Conservation (phyloP, 495 filamentous ascomycete species). For the Xylaria grammica region DNA sequence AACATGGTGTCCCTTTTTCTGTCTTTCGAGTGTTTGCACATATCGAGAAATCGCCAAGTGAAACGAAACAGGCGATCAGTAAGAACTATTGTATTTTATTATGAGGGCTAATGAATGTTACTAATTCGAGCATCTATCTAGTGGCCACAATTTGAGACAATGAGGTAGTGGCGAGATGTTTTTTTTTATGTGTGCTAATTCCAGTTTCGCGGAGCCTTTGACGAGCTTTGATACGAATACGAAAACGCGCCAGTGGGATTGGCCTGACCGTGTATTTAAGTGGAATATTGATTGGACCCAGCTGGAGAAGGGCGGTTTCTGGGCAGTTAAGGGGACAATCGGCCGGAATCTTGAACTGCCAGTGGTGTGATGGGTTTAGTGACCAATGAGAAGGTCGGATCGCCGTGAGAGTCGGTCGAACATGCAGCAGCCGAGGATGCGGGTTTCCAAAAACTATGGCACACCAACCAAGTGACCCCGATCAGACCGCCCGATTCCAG, state of each 20-base stretch:
- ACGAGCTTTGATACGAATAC: conserved; percentile 22
- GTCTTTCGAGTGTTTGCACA: no score
- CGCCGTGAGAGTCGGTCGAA: background rate
- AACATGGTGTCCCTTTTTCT: no score
- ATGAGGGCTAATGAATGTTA: background rate
- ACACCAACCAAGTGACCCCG: no score
- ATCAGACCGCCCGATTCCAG: background rate
- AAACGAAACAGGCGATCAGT: background rate
- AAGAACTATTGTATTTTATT: no score
- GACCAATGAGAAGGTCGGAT: conserved; percentile 15
- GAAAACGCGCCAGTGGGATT: conserved; percentile 17
- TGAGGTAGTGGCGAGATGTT: conserved; percentile 9
- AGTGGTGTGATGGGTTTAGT: conserved; percentile 16
- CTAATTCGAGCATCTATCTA: background rate
- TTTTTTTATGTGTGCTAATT: background rate
- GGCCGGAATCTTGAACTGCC: conserved; percentile 4
- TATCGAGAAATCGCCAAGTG: no score
- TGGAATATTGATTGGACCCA: background rate
- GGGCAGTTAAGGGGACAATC: background rate
- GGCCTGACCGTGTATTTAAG: conserved; percentile 17
- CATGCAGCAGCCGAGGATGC: no score
- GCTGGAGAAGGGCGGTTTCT: background rate
- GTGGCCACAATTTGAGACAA: background rate
- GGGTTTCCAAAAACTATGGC: no score
- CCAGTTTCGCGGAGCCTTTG: background rate